Evolutionary conservation across 176 grass and related monocot species (phyloP).

Genomic region (Paspalum vaginatum): DNA sequence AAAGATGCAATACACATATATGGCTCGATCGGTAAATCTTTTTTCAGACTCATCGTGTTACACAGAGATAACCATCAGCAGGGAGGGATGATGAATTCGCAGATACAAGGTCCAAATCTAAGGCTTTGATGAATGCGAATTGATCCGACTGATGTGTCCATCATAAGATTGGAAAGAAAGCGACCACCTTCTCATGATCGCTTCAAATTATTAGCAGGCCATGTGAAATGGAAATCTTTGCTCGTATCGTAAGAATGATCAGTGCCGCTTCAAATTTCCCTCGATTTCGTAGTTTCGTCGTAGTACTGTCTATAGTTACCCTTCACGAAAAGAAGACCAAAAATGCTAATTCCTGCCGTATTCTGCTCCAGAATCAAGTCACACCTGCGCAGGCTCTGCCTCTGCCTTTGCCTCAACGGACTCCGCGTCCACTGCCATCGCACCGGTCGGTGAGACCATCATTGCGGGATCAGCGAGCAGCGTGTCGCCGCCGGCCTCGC

Average conservation of each 20-base stretch:
- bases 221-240: not conserved
- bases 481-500: slow-evolving; percentile 32
- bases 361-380: not conserved
- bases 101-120: not conserved
- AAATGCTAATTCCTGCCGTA: slow-evolving; percentile 33
- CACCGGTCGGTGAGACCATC: slow-evolving; percentile 19
- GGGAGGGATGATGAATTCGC: too few relatives aligned
- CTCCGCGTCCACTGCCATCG: slow-evolving; percentile 1
- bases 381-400: slow-evolving; percentile 11
- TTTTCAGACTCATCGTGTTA: not conserved
- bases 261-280: not conserved
- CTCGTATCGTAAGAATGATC: not conserved
- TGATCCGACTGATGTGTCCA: not conserved
- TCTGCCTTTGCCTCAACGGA: not conserved
- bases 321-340: slow-evolving; percentile 21
- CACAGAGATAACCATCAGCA: not conserved
- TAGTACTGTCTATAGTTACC: not conserved
- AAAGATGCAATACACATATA: not conserved
- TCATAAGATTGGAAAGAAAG: not conserved
- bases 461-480: slow-evolving; percentile 43
- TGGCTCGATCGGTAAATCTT: not conserved
- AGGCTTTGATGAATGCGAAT: not conserved
- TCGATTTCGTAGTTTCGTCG: not conserved
- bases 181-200: not conserved
- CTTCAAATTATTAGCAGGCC: slow-evolving; percentile 30